Conservation (phyloP, 2,329 filamentous ascomycete genomes). For the Diaporthe citri region DNA sequence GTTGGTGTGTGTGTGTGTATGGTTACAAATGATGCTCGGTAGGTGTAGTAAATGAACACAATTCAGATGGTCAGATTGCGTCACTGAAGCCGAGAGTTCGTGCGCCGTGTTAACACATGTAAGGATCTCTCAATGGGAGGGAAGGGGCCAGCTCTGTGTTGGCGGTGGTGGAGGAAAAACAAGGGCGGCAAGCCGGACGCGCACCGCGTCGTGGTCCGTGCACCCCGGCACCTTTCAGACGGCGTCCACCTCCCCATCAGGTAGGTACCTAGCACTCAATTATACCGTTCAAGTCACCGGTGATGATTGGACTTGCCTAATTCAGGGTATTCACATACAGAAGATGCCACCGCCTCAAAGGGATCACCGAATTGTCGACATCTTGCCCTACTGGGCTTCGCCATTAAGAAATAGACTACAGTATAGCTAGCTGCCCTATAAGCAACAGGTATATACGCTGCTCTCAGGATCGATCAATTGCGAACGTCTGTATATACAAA, state of each 20-base stretch:
- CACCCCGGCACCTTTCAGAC: neutral
- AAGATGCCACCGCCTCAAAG: neutral
- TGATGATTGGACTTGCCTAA: neutral
- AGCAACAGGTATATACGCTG: neutral
- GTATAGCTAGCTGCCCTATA: constrained; percentile 10
- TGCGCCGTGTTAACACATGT: constrained; percentile 18
- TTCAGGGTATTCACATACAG: neutral
- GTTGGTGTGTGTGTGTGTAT: neutral
- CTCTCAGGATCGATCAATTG: neutral
- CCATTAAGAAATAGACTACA: constrained; percentile 27
- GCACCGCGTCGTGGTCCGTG: constrained; percentile 39
- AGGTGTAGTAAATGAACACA: constrained; percentile 4
- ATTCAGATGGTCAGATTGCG: constrained; percentile 4
- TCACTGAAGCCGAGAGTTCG: constrained; percentile 29
- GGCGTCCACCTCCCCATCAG: neutral
- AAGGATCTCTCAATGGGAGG: constrained; percentile 14
- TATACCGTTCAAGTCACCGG: neutral
- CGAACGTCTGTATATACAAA: constrained; percentile 14
- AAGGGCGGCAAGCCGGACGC: constrained; percentile 30
- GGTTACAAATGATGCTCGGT: constrained; percentile 5
- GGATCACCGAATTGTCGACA: neutral
- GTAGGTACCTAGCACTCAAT: neutral
- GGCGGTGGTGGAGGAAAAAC: constrained; percentile 38
- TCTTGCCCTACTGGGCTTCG: neutral
- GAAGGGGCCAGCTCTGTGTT: constrained; percentile 33